These are phyloP conservation scores for Fusarium denticulatum DNA, from an alignment of 2,329 filamentous ascomycete species.

Conservation along the genomic window DNA sequence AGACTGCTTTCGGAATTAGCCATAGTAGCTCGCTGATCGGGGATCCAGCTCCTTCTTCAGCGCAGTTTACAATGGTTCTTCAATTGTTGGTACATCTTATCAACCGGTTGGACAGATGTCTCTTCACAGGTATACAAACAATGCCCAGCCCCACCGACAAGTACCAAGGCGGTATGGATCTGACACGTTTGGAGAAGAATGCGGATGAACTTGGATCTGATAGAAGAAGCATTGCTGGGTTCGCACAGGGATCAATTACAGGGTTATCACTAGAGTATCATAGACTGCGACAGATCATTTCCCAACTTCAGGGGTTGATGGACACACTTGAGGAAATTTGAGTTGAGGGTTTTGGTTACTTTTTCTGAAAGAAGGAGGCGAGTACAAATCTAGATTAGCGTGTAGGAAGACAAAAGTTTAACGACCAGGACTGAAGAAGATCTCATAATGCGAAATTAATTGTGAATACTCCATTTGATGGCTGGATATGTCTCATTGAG, in stretches of 20 bases:
- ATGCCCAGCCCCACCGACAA: rapidly evolving
- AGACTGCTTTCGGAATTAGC: background rate
- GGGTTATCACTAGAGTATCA: background rate
- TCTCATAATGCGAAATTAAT: background rate
- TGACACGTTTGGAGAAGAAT: background rate
- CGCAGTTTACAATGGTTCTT: background rate
- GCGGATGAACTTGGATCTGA: background rate
- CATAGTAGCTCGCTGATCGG: background rate
- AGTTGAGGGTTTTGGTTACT: rapidly evolving
- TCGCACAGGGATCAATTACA: background rate
- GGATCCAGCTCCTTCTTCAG: background rate
- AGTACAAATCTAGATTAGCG: rapidly evolving
- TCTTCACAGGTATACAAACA: background rate
- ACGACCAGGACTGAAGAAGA: background rate
- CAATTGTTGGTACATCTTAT: background rate
- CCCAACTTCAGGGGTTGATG: background rate
- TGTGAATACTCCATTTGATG: no score
- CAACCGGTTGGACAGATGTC: background rate
- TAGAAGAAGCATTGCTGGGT: background rate
- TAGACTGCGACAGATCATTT: background rate
- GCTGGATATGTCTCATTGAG: no score
- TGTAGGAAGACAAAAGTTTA: background rate
- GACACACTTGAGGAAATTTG: background rate
- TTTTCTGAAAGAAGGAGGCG: background rate
- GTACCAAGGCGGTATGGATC: background rate